A percentile compares a stretch with the other conserved stretches of the same genome.
phyloP scores from a whole-genome alignment of 2,329 filamentous ascomycete species.

The Dactylellina cionopaga region DNA sequence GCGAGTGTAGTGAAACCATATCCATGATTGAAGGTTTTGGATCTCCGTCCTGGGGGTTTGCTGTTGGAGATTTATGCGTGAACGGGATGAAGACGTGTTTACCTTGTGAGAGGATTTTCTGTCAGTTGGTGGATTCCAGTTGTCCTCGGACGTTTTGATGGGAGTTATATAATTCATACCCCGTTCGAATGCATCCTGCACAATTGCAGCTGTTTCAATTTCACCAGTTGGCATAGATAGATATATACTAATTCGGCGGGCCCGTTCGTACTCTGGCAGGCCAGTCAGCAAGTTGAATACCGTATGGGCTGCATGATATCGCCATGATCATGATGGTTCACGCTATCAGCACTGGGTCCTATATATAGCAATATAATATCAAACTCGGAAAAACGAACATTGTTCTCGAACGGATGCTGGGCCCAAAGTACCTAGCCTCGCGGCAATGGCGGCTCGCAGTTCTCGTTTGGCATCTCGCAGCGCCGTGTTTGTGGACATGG shows the following conservation, averaged over 20 bases:
- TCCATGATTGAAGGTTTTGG: constrained; percentile 74
- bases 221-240: constrained; percentile 91
- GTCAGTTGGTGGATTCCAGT: not conserved
- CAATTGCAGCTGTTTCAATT: constrained; percentile 82
- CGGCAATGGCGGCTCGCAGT: constrained; percentile 19
- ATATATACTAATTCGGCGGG: constrained; percentile 82
- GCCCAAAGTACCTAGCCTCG: constrained; percentile 15
- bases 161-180: no score
- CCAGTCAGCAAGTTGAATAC: constrained; percentile 30
- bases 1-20: constrained; percentile 81
- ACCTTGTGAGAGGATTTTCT: constrained; percentile 62
- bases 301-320: constrained; percentile 13
- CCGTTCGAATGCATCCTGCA: constrained; percentile 76
- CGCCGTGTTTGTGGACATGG: constrained; percentile 34
- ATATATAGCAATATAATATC: not conserved
- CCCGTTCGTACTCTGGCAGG: constrained; percentile 71
- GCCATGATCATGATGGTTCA: no score
- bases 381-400: constrained; percentile 17
- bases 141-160: not conserved
- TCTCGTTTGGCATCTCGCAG: constrained; percentile 38
- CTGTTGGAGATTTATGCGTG: constrained; percentile 67
- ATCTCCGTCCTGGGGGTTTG: not conserved
- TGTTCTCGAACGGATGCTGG: constrained; percentile 27
- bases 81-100: constrained; percentile 95
- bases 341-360: no score